Percentiles rank a stretch among this genome's conserved stretches.
These are phyloP conservation scores for Odontarrhena argentea DNA, from an alignment of 345 rosid species.

Conservation along the genomic window DNA sequence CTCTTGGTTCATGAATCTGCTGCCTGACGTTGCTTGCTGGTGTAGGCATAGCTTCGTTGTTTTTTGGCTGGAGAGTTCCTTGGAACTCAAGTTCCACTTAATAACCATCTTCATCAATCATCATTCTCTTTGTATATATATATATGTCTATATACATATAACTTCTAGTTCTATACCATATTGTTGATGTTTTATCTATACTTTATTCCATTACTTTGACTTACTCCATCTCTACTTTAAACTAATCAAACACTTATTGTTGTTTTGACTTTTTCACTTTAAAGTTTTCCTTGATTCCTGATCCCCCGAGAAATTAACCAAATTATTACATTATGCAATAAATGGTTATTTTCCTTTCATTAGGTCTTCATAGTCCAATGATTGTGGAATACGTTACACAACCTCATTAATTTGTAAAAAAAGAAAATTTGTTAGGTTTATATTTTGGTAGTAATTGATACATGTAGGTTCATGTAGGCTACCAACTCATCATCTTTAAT, in stretches of 20 bases:
- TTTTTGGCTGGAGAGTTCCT: conserved; percentile 15
- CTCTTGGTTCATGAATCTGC: conserved; percentile 43
- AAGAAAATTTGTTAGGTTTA: conserved; percentile 19
- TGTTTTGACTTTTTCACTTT: conserved; percentile 27
- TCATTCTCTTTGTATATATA: conserved; percentile 32
- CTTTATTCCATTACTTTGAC: conserved; percentile 34
- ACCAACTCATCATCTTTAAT: conserved; percentile 28
- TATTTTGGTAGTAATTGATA: conserved; percentile 36
- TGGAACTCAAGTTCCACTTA: conserved; percentile 33
- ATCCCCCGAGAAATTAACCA: conserved; percentile 5
- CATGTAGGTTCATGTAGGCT: conserved; percentile 40
- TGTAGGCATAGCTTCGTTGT: conserved; percentile 37
- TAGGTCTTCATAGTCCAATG: conserved; percentile 22
- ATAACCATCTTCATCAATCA: conserved; percentile 37
- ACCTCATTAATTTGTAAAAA: neutral
- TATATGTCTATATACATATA: conserved; percentile 1
- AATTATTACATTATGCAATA: neutral
- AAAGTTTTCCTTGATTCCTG: conserved; percentile 21
- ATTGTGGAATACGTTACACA: conserved; percentile 22
- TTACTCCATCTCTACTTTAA: conserved; percentile 34
- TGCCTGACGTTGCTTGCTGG: conserved; percentile 37
- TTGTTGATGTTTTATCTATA: conserved; percentile 14
- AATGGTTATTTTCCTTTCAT: neutral
- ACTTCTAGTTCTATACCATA: conserved; percentile 7
- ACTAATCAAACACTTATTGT: conserved; percentile 33